Evolutionary conservation across 2,329 filamentous ascomycete genomes (phyloP).

Genomic region (Fusarium protoensiforme): DNA sequence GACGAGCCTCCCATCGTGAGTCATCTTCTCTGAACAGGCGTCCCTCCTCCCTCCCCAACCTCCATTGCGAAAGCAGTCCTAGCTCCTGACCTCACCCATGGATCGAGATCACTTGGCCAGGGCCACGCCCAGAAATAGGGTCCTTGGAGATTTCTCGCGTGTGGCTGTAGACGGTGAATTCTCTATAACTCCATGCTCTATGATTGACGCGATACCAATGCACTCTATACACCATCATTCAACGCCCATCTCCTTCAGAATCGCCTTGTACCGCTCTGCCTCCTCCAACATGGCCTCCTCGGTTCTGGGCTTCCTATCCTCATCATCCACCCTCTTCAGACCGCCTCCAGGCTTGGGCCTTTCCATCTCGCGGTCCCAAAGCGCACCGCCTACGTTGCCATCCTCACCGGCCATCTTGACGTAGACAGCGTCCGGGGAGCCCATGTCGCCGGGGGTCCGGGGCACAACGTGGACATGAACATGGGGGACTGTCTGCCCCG

Average conservation of each 20-base stretch:
- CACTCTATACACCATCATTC: constrained; percentile 23
- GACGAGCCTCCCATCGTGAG: no score
- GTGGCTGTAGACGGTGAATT: background rate
- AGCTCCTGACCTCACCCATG: no score
- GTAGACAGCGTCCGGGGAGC: constrained; percentile 77
- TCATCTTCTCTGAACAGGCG: no score
- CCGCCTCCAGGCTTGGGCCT: constrained; percentile 63
- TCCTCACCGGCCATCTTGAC: constrained; percentile 84
- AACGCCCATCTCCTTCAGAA: constrained; percentile 57
- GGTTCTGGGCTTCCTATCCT: constrained; percentile 72
- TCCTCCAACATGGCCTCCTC: constrained; percentile 84
- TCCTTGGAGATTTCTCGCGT: background rate
- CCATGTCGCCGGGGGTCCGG: constrained; percentile 67
- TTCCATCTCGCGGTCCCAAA: constrained; percentile 63
- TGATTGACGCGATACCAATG: background rate
- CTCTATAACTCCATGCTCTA: background rate
- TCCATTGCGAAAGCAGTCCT: no score
- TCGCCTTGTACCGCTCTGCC: constrained; percentile 72
- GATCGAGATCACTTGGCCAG: no score
- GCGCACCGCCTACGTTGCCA: constrained; percentile 80
- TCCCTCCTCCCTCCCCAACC: no score
- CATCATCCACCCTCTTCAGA: constrained; percentile 79
- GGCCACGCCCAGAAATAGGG: background rate
- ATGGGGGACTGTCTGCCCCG: constrained; percentile 94
- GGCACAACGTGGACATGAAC: constrained; percentile 95